These are phyloP conservation scores for Trifolium subterraneum DNA, from an alignment of 306 rosid genomes.

Conservation along the genomic window DNA sequence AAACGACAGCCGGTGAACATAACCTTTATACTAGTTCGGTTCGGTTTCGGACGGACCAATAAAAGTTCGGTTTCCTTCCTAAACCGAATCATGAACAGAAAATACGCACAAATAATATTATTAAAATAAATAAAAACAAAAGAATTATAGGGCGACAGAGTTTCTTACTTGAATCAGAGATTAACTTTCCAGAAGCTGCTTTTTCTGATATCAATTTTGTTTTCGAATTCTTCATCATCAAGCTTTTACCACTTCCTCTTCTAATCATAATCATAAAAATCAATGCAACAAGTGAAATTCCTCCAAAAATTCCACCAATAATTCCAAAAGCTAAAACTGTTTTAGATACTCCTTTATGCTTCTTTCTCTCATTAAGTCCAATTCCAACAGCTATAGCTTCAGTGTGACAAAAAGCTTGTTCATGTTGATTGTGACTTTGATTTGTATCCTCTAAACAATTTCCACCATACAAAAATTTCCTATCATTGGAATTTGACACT, in stretches of 20 bases:
- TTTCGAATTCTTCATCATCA: slow-evolving; percentile 45
- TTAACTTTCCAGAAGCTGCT: slow-evolving; percentile 68
- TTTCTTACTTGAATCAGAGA: slow-evolving; percentile 70
- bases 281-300: slow-evolving; percentile 47
- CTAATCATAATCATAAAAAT: slow-evolving; percentile 48
- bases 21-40: too few relatives aligned
- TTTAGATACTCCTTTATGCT: slow-evolving; percentile 55
- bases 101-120: neutral
- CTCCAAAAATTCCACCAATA: slow-evolving; percentile 63
- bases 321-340: slow-evolving; percentile 50
- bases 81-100: neutral
- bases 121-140: neutral
- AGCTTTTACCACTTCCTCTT: slow-evolving; percentile 50
- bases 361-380: slow-evolving; percentile 55
- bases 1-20: too few relatives aligned
- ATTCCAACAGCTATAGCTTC: slow-evolving; percentile 97
- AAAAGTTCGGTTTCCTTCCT: neutral
- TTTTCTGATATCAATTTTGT: slow-evolving; percentile 69
- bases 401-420: slow-evolving; percentile 64
- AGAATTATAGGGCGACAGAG: slow-evolving; percentile 19
- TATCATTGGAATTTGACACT: slow-evolving; percentile 46
- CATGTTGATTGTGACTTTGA: slow-evolving; percentile 61
- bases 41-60: too few relatives aligned
- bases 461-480: slow-evolving; percentile 53
- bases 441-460: slow-evolving; percentile 67